phyloP scores from a whole-genome alignment of 2,329 filamentous ascomycete genomes.

The Fusarium anguioides region DNA sequence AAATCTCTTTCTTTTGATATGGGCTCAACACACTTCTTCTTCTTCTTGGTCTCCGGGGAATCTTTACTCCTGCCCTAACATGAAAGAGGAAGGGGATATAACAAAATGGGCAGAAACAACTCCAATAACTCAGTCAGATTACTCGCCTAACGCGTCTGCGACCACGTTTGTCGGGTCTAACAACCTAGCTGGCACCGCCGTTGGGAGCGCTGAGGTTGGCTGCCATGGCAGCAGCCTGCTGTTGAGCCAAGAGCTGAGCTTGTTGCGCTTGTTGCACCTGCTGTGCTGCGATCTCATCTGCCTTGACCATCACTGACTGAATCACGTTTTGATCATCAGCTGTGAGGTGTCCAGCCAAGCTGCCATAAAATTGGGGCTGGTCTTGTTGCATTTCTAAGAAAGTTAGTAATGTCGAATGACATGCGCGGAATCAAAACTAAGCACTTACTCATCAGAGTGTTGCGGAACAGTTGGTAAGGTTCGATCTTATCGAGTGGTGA shows the following conservation, averaged over 20 bases:
- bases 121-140: conserved; percentile 38
- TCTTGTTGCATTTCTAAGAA: conserved; percentile 83
- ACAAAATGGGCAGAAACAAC: conserved; percentile 42
- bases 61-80: conserved; percentile 44
- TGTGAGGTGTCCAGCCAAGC: conserved; percentile 80
- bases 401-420: conserved; percentile 40
- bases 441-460: conserved; percentile 81
- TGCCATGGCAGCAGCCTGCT: conserved; percentile 42
- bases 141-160: conserved; percentile 11
- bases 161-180: background rate
- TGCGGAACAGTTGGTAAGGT: conserved; percentile 90
- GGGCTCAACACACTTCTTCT: conserved; percentile 44
- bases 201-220: conserved; percentile 38
- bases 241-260: conserved; percentile 45
- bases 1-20: conserved; percentile 46
- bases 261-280: conserved; percentile 45
- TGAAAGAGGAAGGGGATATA: conserved; percentile 46
- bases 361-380: conserved; percentile 88
- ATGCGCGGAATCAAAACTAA: background rate
- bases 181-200: conserved; percentile 42
- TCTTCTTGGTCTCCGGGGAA: conserved; percentile 45
- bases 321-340: conserved; percentile 85
- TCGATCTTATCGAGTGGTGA: conserved; percentile 96
- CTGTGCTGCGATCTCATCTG: conserved; percentile 56
- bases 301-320: conserved; percentile 78